phyloP scores from a whole-genome alignment of 108 stramenopile species.

The Cylindrotheca fusiformis region DNA sequence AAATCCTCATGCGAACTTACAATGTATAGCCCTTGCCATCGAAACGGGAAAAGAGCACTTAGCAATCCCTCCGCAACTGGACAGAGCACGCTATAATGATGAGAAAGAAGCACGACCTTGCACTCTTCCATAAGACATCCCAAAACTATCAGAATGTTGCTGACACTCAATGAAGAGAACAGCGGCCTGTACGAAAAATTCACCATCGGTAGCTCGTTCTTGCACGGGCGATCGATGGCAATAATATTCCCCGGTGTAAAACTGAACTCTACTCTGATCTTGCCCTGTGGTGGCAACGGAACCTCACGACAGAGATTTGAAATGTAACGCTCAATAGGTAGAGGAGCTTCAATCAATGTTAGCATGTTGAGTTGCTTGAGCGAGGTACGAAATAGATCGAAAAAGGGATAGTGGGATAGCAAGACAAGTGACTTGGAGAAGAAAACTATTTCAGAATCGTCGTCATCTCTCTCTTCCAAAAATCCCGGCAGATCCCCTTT shows the following conservation, averaged over 20 bases:
- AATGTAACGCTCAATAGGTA: constrained; percentile 90
- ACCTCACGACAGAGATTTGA: constrained; percentile 81
- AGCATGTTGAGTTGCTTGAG: constrained; percentile 81
- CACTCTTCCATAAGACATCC: constrained; percentile 77
- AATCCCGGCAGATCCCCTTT: constrained; percentile 20
- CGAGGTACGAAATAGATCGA: constrained; percentile 64
- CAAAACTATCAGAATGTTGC: constrained; percentile 72
- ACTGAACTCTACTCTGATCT: constrained; percentile 51
- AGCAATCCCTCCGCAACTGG: constrained; percentile 81
- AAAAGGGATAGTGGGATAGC: constrained; percentile 87
- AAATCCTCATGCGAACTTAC: constrained; percentile 8
- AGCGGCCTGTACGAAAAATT: constrained; percentile 84
- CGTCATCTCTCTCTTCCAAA: constrained; percentile 1
- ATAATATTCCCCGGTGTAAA: constrained; percentile 38
- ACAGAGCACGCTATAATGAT: constrained; percentile 59
- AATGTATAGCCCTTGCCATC: constrained; percentile 76
- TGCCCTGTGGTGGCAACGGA: constrained; percentile 84
- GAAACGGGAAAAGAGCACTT: constrained; percentile 84
- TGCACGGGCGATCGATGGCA: constrained; percentile 62
- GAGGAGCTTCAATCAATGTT: constrained; percentile 67
- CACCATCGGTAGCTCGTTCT: constrained; percentile 72
- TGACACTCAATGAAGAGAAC: constrained; percentile 67
- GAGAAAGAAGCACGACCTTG: constrained; percentile 66
- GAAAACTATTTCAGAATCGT: constrained; percentile 38
- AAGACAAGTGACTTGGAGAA: constrained; percentile 83